Evolutionary conservation across 768 basidiomycete genomes (phyloP).

Genomic region (Suillus occidentalis): DNA sequence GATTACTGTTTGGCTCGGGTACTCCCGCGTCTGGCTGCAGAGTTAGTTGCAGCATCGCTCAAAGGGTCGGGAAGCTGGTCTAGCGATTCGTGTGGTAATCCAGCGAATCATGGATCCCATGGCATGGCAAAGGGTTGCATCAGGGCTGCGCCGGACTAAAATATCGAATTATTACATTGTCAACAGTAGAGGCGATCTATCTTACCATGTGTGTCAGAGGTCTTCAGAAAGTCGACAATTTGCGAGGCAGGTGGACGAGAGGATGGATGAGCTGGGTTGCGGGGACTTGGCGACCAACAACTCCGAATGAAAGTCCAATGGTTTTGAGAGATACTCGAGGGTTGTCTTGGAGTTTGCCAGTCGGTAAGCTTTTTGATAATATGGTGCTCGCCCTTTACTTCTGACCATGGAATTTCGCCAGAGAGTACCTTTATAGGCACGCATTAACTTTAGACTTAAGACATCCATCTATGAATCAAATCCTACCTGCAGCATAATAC

Average conservation of each 20-base stretch:
- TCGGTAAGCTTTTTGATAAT: neutral
- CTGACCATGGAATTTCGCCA: neutral
- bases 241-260: neutral
- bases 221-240: neutral
- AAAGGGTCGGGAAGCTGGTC: neutral
- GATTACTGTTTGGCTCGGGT: neutral
- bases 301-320: neutral
- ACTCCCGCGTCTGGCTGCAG: neutral
- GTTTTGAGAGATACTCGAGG: neutral
- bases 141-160: neutral
- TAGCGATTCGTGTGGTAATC: neutral
- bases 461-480: conserved; percentile 2
- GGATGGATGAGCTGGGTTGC: neutral
- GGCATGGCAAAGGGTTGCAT: neutral
- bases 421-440: neutral
- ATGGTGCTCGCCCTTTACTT: neutral
- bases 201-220: neutral
- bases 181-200: neutral
- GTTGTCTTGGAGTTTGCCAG: neutral
- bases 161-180: neutral
- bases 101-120: neutral
- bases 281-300: neutral
- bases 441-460: neutral
- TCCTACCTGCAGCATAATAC: conserved; percentile 29
- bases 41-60: too few species aligned